Evolutionary conservation across 306 rosid species (phyloP), one percentile per base, ranked within the genome.

Genomic region (Vicia faba): DNA sequence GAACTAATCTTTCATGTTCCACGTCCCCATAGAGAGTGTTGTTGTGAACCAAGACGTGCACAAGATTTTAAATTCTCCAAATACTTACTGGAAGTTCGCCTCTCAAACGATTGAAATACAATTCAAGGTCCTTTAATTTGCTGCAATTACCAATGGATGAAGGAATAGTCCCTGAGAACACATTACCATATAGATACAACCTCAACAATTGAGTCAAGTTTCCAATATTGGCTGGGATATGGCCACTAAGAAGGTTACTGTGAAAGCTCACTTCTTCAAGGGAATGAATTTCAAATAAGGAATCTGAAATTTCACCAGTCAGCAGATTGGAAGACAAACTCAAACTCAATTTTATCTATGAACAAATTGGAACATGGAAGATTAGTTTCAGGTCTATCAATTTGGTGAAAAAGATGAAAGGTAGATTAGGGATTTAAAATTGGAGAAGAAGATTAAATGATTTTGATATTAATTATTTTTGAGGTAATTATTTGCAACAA

Each of bases 21-120:
- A n/a, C n/a, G n/a, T n/a, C n/a, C n/a, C n/a, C n/a, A n/a, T n/a
- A n/a, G n/a, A n/a, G n/a, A n/a, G n/a, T n/a, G n/a, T n/a, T n/a
- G n/a, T n/a, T n/a, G n/a, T n/a, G n/a, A n/a, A n/a, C n/a, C n/a
- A n/a, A n/a, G n/a, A n/a, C n/a, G n/a, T n/a, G n/a, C n/a, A n/a
- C n/a, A n/a, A 20, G 23, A 20, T 1, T 20, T 25, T 70, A 81
- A 73, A 87, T 89, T 86, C 84, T 89, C 97, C 97, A 92, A 11
- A 92, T 50, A 64, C 90, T 79, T 0, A 71, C 70, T 0, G 97
- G 97, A 81, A 92, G 85, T 75, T 87, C 85, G 7, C 97, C 97
- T 0, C 57, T 76, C 68, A 92, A 64, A 7, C 11, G 61, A 60
- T 92, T 92, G n/a, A 68, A 38, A 50, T 76, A 87, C 75, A 89